Evolutionary conservation across 1,139 yeast genomes (phyloP).

Genomic region (Kodamaea anthophila): DNA sequence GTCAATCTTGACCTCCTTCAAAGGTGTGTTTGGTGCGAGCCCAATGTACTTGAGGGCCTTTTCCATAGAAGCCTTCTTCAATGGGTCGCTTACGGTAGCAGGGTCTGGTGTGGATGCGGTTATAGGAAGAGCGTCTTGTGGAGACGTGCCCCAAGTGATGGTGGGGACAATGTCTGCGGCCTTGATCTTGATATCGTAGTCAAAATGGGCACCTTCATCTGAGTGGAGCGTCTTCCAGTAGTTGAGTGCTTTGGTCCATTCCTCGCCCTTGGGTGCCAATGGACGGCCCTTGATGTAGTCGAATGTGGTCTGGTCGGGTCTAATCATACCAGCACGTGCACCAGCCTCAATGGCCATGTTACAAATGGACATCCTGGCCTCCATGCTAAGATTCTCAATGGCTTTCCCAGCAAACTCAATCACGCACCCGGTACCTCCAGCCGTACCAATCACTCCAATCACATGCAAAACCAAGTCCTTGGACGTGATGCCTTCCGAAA

Average conservation of each 20-base stretch:
- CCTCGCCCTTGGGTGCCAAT: conserved; percentile 84
- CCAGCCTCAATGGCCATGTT: conserved; percentile 99
- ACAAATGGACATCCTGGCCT: conserved; percentile 99
- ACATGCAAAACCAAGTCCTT: conserved; percentile 92
- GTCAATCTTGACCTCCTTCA: conserved; percentile 68
- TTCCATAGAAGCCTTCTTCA: conserved; percentile 76
- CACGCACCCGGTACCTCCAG: conserved; percentile 98
- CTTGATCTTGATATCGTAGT: conserved; percentile 71
- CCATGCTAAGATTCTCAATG: conserved; percentile 83
- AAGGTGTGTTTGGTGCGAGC: conserved; percentile 73
- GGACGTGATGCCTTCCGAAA: conserved; percentile 84
- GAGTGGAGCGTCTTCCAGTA: conserved; percentile 88
- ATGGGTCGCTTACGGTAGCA: conserved; percentile 60
- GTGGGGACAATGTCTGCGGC: conserved; percentile 90
- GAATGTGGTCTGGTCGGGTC: conserved; percentile 85
- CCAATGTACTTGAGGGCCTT: conserved; percentile 94
- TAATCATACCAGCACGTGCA: conserved; percentile 99
- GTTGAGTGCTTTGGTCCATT: conserved; percentile 89
- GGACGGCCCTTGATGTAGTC: conserved; percentile 90
- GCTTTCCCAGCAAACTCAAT: conserved; percentile 97
- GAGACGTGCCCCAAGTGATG: conserved; percentile 98
- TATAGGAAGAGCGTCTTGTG: conserved; percentile 96
- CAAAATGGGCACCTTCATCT: conserved; percentile 87
- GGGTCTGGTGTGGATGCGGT: conserved; percentile 91
- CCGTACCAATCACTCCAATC: conserved; percentile 95